Percentiles rank a stretch among this genome's conserved stretches.
phyloP scores from a whole-genome alignment of 140 eudicot species.

The Senecio squalidus region DNA sequence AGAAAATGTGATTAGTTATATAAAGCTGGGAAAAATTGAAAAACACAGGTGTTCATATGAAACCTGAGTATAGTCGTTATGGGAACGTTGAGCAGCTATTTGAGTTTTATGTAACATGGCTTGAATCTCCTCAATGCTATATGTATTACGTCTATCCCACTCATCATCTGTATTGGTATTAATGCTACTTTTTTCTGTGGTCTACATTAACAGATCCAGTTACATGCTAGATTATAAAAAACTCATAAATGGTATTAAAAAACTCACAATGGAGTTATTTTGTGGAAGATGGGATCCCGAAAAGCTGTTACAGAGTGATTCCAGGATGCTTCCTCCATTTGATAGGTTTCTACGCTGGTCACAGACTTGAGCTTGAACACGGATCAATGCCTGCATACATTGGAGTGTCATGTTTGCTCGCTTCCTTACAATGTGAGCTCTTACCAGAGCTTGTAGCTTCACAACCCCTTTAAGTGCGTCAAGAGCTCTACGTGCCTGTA shows the following conservation, averaged over 20 bases:
- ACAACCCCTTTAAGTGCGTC: constrained; percentile 61
- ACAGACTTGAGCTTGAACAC: constrained; percentile 52
- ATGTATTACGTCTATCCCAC: neutral
- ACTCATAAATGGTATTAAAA: neutral
- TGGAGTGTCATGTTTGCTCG: constrained; percentile 55
- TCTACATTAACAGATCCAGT: constrained; percentile 11
- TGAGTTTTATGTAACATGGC: constrained; percentile 24
- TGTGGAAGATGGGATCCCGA: constrained; percentile 7
- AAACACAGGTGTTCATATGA: neutral
- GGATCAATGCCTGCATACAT: constrained; percentile 59
- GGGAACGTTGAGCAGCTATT: neutral
- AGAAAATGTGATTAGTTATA: neutral
- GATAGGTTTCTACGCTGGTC: constrained; percentile 54
- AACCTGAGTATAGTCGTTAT: neutral
- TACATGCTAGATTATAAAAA: no score
- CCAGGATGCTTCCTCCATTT: neutral
- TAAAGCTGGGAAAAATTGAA: no score
- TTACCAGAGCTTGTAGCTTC: constrained; percentile 58
- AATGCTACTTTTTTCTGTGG: constrained; percentile 16
- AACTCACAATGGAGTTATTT: neutral
- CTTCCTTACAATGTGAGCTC: constrained; percentile 68
- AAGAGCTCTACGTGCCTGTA: constrained; percentile 63
- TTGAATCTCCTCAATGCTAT: constrained; percentile 29
- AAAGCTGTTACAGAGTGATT: neutral
- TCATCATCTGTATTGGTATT: neutral